Evolutionary conservation across 2,329 filamentous ascomycete genomes (phyloP).

Genomic region (Aspergillus brasiliensis): DNA sequence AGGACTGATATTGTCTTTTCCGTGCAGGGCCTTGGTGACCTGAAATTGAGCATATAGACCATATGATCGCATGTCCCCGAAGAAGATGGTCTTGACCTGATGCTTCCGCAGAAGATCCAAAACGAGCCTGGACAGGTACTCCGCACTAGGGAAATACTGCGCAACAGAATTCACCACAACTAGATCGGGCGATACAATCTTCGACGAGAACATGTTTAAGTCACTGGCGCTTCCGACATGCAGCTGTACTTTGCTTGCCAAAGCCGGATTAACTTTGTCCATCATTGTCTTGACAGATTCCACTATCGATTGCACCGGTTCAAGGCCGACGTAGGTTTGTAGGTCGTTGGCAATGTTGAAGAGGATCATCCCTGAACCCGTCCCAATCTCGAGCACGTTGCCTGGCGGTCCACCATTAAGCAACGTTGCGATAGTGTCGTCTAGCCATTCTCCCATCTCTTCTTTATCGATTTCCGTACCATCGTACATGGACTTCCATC

Average conservation of each 20-base stretch:
- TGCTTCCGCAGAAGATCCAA: neutral
- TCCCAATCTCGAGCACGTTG: conserved; percentile 1
- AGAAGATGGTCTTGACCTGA: conserved; percentile 1
- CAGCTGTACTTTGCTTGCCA: neutral
- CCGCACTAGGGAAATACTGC: conserved; percentile 5
- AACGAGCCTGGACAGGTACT: neutral
- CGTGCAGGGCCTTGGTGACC: conserved; percentile 8
- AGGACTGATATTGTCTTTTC: neutral
- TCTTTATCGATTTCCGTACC: neutral
- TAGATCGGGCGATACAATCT: neutral
- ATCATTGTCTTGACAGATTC: conserved; percentile 2
- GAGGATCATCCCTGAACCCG: conserved; percentile 2
- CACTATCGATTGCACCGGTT: neutral
- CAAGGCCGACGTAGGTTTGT: neutral
- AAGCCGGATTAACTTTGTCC: neutral
- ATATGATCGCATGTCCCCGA: conserved; percentile 6
- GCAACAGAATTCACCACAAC: conserved; percentile 9
- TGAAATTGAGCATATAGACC: conserved; percentile 6
- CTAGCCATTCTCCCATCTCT: conserved; percentile 7
- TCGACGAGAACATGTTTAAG: neutral
- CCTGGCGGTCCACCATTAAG: neutral
- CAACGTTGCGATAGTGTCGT: conserved; percentile 4
- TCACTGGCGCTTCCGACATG: conserved; percentile 4
- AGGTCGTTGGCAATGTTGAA: neutral
- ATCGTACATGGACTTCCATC: conserved; percentile 12